Conservation (phyloP, 345 rosid species). For the Brassica cretica region DNA sequence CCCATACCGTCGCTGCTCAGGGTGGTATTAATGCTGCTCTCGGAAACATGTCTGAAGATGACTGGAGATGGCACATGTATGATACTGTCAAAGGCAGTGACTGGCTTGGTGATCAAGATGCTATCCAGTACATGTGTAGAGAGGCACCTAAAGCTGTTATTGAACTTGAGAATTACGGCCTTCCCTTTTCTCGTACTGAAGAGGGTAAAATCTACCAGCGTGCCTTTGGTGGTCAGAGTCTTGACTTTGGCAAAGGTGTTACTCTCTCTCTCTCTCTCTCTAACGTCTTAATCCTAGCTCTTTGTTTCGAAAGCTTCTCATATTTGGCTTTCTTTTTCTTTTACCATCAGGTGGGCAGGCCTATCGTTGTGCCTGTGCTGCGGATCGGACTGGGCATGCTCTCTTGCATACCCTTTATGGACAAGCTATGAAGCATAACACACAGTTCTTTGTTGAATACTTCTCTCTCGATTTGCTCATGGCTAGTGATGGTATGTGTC, state of each 20-base stretch:
- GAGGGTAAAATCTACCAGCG: conserved; percentile 97
- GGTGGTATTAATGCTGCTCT: conserved; percentile 99
- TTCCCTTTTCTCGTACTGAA: conserved; percentile 97
- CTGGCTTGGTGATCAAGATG: conserved; percentile 99
- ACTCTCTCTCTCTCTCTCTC: too few species aligned
- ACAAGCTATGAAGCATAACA: conserved; percentile 98
- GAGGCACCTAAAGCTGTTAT: conserved; percentile 99
- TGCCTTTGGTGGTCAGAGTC: conserved; percentile 99
- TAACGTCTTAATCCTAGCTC: too few species aligned
- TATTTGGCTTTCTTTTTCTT: conserved; percentile 27
- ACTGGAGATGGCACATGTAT: conserved; percentile 99
- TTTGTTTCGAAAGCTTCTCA: conserved; percentile 4
- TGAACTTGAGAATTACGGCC: conserved; percentile 92
- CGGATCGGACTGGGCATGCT: conserved; percentile 98
- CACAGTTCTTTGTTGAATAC: conserved; percentile 97
- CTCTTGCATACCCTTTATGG: conserved; percentile 94
- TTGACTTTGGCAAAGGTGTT: conserved; percentile 80
- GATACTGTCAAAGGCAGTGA: conserved; percentile 99
- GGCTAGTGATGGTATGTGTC: conserved; percentile 71
- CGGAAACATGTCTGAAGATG: conserved; percentile 97
- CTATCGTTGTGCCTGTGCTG: conserved; percentile 99
- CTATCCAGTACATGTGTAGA: conserved; percentile 96
- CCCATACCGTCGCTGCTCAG: conserved; percentile 99
- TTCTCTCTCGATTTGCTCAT: conserved; percentile 94
- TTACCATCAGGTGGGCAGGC: conserved; percentile 89